Base-by-base conservation (phyloP, 306 rosid genomes). In the Gastrolobium villosum region DNA sequence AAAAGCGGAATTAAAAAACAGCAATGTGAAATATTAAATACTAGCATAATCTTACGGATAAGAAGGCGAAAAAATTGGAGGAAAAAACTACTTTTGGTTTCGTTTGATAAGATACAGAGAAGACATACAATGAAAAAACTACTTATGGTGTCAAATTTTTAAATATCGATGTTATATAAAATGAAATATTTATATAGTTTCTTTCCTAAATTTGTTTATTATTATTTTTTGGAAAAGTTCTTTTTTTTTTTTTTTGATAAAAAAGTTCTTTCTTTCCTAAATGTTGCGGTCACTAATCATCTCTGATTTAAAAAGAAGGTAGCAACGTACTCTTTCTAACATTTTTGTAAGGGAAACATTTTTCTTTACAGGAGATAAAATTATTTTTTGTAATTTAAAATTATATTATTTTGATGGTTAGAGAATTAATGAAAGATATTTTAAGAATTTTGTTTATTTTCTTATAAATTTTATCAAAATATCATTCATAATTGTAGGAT, bases 21-120 rank as follows among this genome's bases (percentile, higher is more conserved):
- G 26, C 26, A 20, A 20, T 20, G 26, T 20, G 26, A 20, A 20
- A 20, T 20, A 20, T 20, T 20, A 59, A 60, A 15, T 74, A 26
- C 20, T 30, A 14, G 48, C 15, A 59, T 59, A 57, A 57, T 7
- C 56, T 73, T 30, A 5, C 44, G 79, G 72, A 62, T 48, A 75
- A 75, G 72, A 63, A 63, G 6, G 32, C 10, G 41, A 20, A 26
- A 30, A 7, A 39, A 37, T 10, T 10, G 36, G 52, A 2, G 7
- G 44, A 6, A 9, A 6, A 9, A 30, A 13, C 36, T 43, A 26
- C 11, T 34, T 6, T 20, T 13, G 72, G 39, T 14, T 35, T 6
- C 26, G 26, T 74, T 34, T 62, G 41, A 36, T n/a, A 63, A n/a
- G 64, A 32, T 11, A 30, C 37, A 34, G 53, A 62, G 41, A 48